Evolutionary conservation across 148 eudicot species (phyloP).

Genomic region (Rheum nobile): DNA sequence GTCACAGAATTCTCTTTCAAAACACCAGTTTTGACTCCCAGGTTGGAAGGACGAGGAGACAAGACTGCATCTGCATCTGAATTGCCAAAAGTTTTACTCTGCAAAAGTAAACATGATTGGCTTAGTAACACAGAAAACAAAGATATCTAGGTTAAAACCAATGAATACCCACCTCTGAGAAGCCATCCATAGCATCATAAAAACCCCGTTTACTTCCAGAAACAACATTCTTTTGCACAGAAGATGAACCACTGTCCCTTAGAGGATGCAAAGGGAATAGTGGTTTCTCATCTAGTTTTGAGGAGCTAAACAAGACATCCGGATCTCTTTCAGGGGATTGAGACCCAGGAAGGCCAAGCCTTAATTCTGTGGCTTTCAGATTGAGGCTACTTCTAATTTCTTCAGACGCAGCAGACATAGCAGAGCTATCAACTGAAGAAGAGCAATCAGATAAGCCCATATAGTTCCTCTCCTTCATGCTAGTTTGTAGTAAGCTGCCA

Average conservation of each 20-base stretch:
- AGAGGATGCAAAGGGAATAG: slow-evolving; percentile 75
- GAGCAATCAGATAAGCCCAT: slow-evolving; percentile 77
- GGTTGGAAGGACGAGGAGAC: slow-evolving; percentile 1
- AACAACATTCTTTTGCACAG: slow-evolving; percentile 36
- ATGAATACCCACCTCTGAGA: neutral
- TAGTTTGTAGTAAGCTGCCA: slow-evolving; percentile 21
- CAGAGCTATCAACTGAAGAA: slow-evolving; percentile 66
- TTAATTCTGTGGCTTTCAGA: slow-evolving; percentile 81
- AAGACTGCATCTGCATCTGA: slow-evolving; percentile 2
- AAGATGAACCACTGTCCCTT: slow-evolving; percentile 38
- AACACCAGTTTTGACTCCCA: slow-evolving; percentile 1
- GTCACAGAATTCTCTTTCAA: slow-evolving; percentile 4
- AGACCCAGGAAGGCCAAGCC: slow-evolving; percentile 92
- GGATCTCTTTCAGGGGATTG: slow-evolving; percentile 72
- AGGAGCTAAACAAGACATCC: slow-evolving; percentile 31
- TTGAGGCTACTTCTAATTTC: slow-evolving; percentile 47
- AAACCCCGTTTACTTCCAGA: slow-evolving; percentile 86
- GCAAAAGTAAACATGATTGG: neutral
- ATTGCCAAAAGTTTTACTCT: slow-evolving; percentile 1
- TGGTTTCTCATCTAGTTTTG: slow-evolving; percentile 68
- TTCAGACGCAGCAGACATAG: slow-evolving; percentile 31
- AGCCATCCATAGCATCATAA: slow-evolving; percentile 32
- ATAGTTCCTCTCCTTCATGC: slow-evolving; percentile 58
- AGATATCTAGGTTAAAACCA: neutral
- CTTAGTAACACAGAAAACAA: neutral